Evolutionary conservation across 768 basidiomycete species (phyloP), one percentile per base, ranked within the genome.

Genomic region (Lactarius psammicola): DNA sequence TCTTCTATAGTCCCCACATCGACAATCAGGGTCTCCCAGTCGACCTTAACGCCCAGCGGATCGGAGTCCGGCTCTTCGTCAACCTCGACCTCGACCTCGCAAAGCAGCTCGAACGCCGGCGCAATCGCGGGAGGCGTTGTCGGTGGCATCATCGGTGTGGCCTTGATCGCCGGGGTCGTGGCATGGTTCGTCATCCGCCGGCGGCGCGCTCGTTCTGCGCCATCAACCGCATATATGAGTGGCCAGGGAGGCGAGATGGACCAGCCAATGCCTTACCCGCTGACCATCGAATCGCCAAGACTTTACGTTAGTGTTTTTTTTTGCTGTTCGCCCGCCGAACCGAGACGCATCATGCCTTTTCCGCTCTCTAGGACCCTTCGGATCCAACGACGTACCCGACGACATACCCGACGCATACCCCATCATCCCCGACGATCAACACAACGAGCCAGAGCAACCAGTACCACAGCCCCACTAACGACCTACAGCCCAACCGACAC

Each of bases 121-220:
- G 84, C 84, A 23, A 87, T 88, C 42, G 85, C 83, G 0, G 87
- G 87, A 46, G 87, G 88, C n/a, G 82, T 84, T 8, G 78, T 87
- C 7, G 85, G 85, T 4, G 85, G 82, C 17, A 64, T 88, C 0
- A 78, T 83, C 31, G 78, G 73, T n/a, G 63, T 84, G 23, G 81
- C 78, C 9, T 67, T 82, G 54, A 74, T 86, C 15, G 79, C 70
- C 5, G 81, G 73, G 1, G 67, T 70, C 8, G 51, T 75, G 7
- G 70, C 80, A 60, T 86, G 81, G 78, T 78, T 80, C 68, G 67
- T 75, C 34, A 71, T 69, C 42, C 73, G 56, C 44, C 76, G 68
- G 46, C 73, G 71, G 26, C 75, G 75, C 42, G 67, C 77, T 56
- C 68, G 64, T 55, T 56, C 44, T 23, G 56, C 72, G 40, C 64